Evolutionary conservation across 2,329 filamentous ascomycete genomes (phyloP).

Genomic region (Lasiodiplodia sp.): DNA sequence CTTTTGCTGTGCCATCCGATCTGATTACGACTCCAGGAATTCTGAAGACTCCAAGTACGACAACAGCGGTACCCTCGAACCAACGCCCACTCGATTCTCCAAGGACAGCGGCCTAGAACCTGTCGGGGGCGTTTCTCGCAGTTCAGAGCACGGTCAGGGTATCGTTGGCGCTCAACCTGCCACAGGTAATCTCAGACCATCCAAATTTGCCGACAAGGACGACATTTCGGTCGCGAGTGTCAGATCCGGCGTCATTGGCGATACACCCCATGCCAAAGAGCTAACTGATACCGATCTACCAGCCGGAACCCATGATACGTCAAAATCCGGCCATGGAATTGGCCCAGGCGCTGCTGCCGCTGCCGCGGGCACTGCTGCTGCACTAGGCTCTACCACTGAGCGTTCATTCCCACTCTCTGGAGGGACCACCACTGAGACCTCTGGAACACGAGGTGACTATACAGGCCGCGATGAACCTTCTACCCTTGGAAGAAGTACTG

Average conservation of each 20-base stretch:
- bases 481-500: background rate
- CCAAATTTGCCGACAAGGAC: slow-evolving; percentile 18
- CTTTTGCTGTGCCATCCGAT: too few species aligned
- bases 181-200: slow-evolving; percentile 29
- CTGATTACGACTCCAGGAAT: slow-evolving; percentile 29
- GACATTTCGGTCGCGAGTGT: slow-evolving; percentile 45
- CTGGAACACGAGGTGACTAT: background rate
- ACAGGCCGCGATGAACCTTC: background rate
- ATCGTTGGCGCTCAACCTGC: slow-evolving; percentile 1
- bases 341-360: background rate
- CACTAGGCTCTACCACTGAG: slow-evolving; percentile 37
- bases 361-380: slow-evolving; percentile 29
- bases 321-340: background rate
- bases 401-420: slow-evolving; percentile 48
- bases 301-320: slow-evolving; percentile 1
- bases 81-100: background rate
- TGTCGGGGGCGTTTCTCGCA: slow-evolving; percentile 17
- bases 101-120: background rate
- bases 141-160: slow-evolving; percentile 7
- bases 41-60: slow-evolving; percentile 33
- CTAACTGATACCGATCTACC: slow-evolving; percentile 26
- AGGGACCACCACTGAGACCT: slow-evolving; percentile 31
- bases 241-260: slow-evolving; percentile 51
- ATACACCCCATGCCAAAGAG: slow-evolving; percentile 30
- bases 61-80: slow-evolving; percentile 17